These are phyloP conservation scores for Hypsizygus ulmarius DNA, from an alignment of 1,284 basidiomycete genomes.

Conservation along the genomic window DNA sequence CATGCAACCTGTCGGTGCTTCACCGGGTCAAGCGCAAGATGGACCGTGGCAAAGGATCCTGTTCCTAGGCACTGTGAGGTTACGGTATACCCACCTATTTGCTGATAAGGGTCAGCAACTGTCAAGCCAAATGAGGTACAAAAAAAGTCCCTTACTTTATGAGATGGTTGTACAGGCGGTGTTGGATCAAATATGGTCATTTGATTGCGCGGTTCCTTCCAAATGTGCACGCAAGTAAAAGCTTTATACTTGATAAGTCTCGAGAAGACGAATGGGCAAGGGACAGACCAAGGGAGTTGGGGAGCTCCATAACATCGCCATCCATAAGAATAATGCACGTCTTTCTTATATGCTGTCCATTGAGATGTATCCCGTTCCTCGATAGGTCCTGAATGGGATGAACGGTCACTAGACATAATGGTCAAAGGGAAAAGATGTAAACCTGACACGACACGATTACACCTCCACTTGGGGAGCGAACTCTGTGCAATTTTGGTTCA, in stretches of 20 bases:
- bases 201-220: constrained; percentile 51
- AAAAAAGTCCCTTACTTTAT: constrained; percentile 43
- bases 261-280: constrained; percentile 1
- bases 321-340: constrained; percentile 69
- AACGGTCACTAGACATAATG: neutral
- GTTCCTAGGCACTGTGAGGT: constrained; percentile 74
- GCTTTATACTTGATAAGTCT: constrained; percentile 35
- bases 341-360: constrained; percentile 64
- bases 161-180: constrained; percentile 48
- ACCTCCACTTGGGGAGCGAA: constrained; percentile 67
- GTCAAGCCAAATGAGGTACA: neutral
- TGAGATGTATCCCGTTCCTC: constrained; percentile 73
- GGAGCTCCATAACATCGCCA: constrained; percentile 67
- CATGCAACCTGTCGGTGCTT: constrained; percentile 75
- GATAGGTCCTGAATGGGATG: constrained; percentile 59
- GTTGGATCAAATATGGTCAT: constrained; percentile 59
- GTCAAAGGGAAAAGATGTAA: constrained; percentile 7
- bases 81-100: constrained; percentile 62
- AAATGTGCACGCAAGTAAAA: constrained; percentile 63
- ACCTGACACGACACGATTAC: constrained; percentile 77
- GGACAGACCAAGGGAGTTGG: constrained; percentile 54
- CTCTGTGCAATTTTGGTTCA: constrained; percentile 34
- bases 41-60: constrained; percentile 79
- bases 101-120: constrained; percentile 17
- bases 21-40: constrained; percentile 67